phyloP scores from a whole-genome alignment of 441 rosid genomes.

The Adansonia madagascariensis region DNA sequence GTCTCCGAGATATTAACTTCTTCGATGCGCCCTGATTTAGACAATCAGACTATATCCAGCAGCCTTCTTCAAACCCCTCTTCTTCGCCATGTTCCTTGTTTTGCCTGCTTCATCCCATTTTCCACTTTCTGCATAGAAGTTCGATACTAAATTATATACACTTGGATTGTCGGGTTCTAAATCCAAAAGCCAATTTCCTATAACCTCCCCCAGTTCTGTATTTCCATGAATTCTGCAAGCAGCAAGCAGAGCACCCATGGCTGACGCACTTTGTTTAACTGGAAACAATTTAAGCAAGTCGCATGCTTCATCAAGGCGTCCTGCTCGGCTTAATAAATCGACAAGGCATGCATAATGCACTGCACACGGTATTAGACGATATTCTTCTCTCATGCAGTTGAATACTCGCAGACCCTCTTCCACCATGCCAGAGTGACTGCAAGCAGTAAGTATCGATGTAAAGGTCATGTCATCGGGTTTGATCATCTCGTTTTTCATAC shows the following conservation, averaged over 20 bases:
- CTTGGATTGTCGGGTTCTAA: constrained; percentile 33
- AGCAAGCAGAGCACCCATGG: constrained; percentile 36
- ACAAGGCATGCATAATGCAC: constrained; percentile 39
- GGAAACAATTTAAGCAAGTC: constrained; percentile 31
- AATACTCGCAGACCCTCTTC: constrained; percentile 38
- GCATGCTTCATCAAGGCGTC: constrained; percentile 36
- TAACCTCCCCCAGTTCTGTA: constrained; percentile 29
- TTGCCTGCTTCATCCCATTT: constrained; percentile 41
- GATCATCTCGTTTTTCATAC: constrained; percentile 29
- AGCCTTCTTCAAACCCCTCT: constrained; percentile 31
- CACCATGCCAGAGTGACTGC: constrained; percentile 44
- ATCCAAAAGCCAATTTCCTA: constrained; percentile 36
- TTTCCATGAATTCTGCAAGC: constrained; percentile 36
- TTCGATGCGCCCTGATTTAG: constrained; percentile 18
- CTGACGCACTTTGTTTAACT: constrained; percentile 26
- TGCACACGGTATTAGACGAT: constrained; percentile 21
- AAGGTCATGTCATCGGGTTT: constrained; percentile 38
- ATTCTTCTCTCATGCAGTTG: constrained; percentile 36
- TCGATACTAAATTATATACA: constrained; percentile 31
- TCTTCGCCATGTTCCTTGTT: constrained; percentile 31
- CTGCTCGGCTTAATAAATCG: constrained; percentile 43
- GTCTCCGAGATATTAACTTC: constrained; percentile 3
- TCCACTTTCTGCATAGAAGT: constrained; percentile 38
- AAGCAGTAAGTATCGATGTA: constrained; percentile 38
- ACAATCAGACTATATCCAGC: constrained; percentile 36